Evolutionary conservation across 192 early-diverging fungal genomes (phyloP).

Genomic region (Coemansia sp.): DNA sequence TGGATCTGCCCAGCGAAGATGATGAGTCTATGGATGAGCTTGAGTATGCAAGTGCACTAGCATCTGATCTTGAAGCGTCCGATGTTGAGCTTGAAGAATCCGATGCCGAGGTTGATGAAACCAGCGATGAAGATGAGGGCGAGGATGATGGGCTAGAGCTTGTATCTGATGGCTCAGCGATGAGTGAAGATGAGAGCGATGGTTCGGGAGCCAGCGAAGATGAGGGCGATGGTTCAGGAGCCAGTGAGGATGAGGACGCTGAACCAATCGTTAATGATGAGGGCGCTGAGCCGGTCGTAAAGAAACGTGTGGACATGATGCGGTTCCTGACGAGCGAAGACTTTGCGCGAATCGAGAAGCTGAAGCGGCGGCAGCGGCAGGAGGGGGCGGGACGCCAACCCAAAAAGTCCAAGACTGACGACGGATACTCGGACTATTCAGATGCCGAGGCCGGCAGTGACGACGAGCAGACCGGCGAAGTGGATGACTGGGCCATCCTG

Average conservation of each 20-base stretch:
- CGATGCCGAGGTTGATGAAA: slow-evolving; percentile 22
- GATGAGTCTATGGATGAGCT: slow-evolving; percentile 11
- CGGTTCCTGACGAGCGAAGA: slow-evolving; percentile 64
- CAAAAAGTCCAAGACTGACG: background rate
- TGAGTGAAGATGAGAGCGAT: slow-evolving; percentile 49
- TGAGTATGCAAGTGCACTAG: slow-evolving; percentile 21
- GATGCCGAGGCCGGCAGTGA: slow-evolving; percentile 6
- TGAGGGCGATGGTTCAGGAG: slow-evolving; percentile 28
- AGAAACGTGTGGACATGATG: slow-evolving; percentile 75
- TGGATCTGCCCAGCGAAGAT: slow-evolving; percentile 48
- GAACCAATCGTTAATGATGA: background rate
- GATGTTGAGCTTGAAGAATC: background rate
- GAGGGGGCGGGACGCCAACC: slow-evolving; percentile 12
- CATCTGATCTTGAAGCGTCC: background rate
- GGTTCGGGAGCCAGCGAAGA: slow-evolving; percentile 26
- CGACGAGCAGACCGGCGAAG: slow-evolving; percentile 17
- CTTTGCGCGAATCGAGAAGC: slow-evolving; percentile 79
- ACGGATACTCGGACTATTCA: slow-evolving; percentile 4
- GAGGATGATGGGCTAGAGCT: slow-evolving; percentile 4
- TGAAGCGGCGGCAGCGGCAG: slow-evolving; percentile 62
- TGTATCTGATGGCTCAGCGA: slow-evolving; percentile 15
- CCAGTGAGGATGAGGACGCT: slow-evolving; percentile 49
- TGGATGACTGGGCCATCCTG: slow-evolving; percentile 46
- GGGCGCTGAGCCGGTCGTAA: background rate
- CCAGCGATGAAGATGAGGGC: slow-evolving; percentile 48